Conservation (phyloP, 345 rosid genomes). For the Viola odorata region DNA sequence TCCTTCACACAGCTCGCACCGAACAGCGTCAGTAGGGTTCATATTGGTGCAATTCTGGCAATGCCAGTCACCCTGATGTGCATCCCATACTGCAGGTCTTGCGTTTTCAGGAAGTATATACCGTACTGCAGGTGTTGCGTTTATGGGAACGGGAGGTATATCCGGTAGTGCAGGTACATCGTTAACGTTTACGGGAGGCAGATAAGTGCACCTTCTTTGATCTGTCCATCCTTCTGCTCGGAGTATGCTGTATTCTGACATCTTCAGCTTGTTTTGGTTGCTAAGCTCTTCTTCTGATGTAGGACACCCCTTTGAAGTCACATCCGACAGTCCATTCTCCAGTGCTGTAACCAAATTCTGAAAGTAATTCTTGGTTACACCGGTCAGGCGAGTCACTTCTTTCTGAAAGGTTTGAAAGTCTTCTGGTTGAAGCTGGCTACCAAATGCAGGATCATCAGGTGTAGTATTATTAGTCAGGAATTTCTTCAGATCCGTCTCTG, state of each 20-base stretch:
- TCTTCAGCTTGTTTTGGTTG: neutral
- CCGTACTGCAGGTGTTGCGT: neutral
- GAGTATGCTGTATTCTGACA: neutral
- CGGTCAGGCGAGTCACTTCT: constrained; percentile 11
- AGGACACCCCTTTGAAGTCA: neutral
- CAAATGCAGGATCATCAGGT: too few relatives aligned
- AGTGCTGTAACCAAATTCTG: constrained; percentile 26
- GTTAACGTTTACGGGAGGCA: neutral
- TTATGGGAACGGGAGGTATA: neutral
- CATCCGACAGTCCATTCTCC: constrained; percentile 33
- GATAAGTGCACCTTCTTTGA: neutral
- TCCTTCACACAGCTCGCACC: neutral
- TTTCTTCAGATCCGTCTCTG: constrained; percentile 19
- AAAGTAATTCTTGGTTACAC: constrained; percentile 19
- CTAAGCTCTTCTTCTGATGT: neutral
- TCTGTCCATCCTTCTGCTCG: neutral
- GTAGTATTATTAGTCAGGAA: neutral
- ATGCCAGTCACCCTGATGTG: neutral
- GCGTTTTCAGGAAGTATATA: neutral
- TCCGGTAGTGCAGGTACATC: neutral
- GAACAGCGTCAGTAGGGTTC: neutral
- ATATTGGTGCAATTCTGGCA: neutral
- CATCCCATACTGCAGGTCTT: neutral
- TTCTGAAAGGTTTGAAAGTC: constrained; percentile 9
- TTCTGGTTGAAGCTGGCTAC: too few relatives aligned